Percentiles rank a stretch among this genome's conserved stretches.
Conservation (phyloP, 2,329 filamentous ascomycete species). For the Cladosporium cucumerinum region DNA sequence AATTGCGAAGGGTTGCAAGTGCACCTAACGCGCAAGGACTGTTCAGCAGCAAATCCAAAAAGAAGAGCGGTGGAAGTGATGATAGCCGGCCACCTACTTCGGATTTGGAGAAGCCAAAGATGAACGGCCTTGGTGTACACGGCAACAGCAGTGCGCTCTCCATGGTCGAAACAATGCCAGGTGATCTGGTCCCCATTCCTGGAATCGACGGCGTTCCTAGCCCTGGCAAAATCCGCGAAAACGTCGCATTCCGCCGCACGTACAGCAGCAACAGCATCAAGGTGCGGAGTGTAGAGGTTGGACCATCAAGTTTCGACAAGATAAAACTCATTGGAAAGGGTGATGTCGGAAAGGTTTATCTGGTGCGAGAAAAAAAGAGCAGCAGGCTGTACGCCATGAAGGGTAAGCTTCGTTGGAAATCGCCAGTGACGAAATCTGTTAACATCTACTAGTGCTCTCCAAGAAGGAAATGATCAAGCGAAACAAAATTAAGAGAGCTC, state of each 20-base stretch:
- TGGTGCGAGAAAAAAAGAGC: conserved; percentile 98
- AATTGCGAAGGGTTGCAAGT: conserved; percentile 88
- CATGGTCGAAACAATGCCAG: conserved; percentile 49
- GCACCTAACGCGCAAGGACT: conserved; percentile 95
- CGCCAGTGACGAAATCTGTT: conserved; percentile 20
- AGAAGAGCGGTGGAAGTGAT: conserved; percentile 34
- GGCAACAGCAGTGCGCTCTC: conserved; percentile 45
- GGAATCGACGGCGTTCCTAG: conserved; percentile 59
- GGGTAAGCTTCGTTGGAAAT: conserved; percentile 55
- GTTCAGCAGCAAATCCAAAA: conserved; percentile 56
- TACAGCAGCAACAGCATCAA: conserved; percentile 99
- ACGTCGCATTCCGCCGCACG: conserved; percentile 80
- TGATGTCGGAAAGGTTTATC: conserved; percentile 96
- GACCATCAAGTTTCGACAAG: conserved; percentile 95
- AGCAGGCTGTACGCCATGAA: conserved; percentile 97
- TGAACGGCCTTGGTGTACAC: conserved; percentile 46
- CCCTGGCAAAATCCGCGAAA: conserved; percentile 61
- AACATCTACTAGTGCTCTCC: conserved; percentile 70
- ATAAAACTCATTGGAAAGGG: conserved; percentile 99
- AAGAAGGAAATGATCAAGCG: conserved; percentile 99
- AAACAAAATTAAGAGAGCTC: conserved; percentile 98
- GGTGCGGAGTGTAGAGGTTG: conserved; percentile 93
- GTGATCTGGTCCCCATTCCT: conserved; percentile 37
- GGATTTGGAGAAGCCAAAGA: conserved; percentile 73
- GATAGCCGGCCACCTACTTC: conserved; percentile 73